Base-by-base conservation (phyloP, 2,329 filamentous ascomycete species). In the Talaromyces islandicus region DNA sequence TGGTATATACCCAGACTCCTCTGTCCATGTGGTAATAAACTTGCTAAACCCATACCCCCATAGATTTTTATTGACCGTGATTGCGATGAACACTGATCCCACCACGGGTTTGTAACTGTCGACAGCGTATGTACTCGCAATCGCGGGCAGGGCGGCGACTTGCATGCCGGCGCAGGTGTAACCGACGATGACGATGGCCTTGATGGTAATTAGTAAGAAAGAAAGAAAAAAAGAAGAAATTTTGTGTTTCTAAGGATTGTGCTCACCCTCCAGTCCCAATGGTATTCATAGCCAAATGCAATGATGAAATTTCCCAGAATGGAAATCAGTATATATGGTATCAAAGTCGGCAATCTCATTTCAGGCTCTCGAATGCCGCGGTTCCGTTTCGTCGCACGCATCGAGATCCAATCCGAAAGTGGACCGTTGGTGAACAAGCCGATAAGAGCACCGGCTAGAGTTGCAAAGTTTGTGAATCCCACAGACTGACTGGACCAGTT, bases 61-160 rank as follows among this genome's bases (percentile, higher is more conserved):
- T 0, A 86, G 58, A 60, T 87, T 87, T 74, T 87, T 87, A 66
- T 85, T 85, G 52, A 87, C 83, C 55, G 84, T 87, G 63, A 85
- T 81, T 7, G 80, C 76, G 0, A 87, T 84, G 67, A 87, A 84
- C 54, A 87, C 73, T 2, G 78, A 80, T 3, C 84, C 84, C 0
- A 84, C 79, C 1, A 87, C 81, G 0, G 85, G 83, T 71, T 87
- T 88, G 71, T 88, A 88, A 60, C 79, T 82, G 69, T 88, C 85
- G 14, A 88, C 80, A 0, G 84, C 83, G 66, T 87, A 87, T 77
- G 72, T 74, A 52, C 66, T 85, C 4, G 76, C 78, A 60, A 88
- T 87, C 11, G 80, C 80, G 0, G 85, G 85, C 12, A 88, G 70
- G 0, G 83, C 84, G 2, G 84, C 80, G 14, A 86, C 84, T 67